Evolutionary conservation across 2,329 filamentous ascomycete genomes (phyloP).

Genomic region (Daldinia sp.): DNA sequence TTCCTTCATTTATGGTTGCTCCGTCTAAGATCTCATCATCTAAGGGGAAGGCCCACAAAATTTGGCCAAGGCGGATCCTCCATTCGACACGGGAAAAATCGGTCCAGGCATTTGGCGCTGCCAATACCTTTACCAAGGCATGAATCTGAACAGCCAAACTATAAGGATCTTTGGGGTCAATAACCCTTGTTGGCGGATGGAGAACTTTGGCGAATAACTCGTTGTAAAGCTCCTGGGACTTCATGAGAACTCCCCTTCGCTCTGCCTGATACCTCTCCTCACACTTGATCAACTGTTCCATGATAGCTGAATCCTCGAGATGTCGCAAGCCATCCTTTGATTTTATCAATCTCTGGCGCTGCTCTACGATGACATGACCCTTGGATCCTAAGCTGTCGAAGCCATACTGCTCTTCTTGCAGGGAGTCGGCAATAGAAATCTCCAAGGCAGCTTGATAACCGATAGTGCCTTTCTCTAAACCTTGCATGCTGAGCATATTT

Average conservation of each 20-base stretch:
- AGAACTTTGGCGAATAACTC: conserved; percentile 72
- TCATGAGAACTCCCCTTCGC: conserved; percentile 61
- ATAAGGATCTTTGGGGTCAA: conserved; percentile 69
- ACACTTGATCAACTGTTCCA: conserved; percentile 70
- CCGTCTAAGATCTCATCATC: conserved; percentile 67
- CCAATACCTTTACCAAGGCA: conserved; percentile 74
- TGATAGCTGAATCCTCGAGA: conserved; percentile 67
- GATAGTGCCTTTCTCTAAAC: conserved; percentile 76
- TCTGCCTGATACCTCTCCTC: conserved; percentile 67
- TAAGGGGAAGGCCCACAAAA: conserved; percentile 72
- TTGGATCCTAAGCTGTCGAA: conserved; percentile 68
- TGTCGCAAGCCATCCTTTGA: conserved; percentile 66
- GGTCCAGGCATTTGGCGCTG: conserved; percentile 75
- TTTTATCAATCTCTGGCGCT: conserved; percentile 68
- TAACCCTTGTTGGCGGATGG: conserved; percentile 66
- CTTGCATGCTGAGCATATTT: conserved; percentile 79
- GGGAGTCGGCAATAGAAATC: conserved; percentile 71
- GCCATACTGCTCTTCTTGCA: conserved; percentile 72
- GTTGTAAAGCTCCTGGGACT: conserved; percentile 70
- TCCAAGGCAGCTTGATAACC: conserved; percentile 77
- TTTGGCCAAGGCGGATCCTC: conserved; percentile 78
- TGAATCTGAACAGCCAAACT: conserved; percentile 78
- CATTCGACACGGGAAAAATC: conserved; percentile 81
- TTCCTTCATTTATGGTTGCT: conserved; percentile 63
- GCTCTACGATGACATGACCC: conserved; percentile 66